Conservation (phyloP, 352 stramenopile genomes). For the Pythium periplocum region DNA sequence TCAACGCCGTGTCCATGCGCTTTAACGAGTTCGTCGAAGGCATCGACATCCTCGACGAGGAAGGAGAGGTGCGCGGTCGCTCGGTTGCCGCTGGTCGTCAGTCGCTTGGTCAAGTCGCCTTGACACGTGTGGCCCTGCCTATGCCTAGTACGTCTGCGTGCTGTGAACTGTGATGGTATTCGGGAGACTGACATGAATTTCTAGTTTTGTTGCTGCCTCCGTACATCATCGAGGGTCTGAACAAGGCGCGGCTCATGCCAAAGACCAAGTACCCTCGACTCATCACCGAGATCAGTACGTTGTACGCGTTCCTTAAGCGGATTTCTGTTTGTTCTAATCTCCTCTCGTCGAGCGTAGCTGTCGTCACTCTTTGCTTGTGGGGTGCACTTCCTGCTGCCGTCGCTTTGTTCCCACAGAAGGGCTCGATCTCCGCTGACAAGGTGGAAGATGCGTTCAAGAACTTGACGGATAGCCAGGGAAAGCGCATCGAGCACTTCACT, state of each 20-base stretch:
- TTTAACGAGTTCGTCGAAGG: constrained; percentile 80
- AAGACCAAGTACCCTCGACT: constrained; percentile 66
- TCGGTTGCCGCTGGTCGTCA: constrained; percentile 74
- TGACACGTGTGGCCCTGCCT: constrained; percentile 72
- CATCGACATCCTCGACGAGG: constrained; percentile 80
- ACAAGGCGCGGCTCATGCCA: constrained; percentile 71
- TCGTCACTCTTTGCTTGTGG: constrained; percentile 77
- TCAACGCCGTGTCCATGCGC: constrained; percentile 87
- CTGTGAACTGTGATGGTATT: no score
- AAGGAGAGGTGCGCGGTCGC: constrained; percentile 71
- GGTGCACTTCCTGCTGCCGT: constrained; percentile 72
- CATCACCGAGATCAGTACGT: constrained; percentile 66
- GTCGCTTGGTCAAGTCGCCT: constrained; percentile 72
- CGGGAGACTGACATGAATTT: no score
- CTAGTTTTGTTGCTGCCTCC: constrained; percentile 61
- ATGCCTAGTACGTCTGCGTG: constrained; percentile 57
- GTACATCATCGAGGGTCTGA: constrained; percentile 76
- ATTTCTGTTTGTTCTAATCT: no score
- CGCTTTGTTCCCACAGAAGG: constrained; percentile 78
- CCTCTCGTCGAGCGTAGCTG: constrained; percentile 9
- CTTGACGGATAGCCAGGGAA: constrained; percentile 47
- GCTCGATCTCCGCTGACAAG: constrained; percentile 53
- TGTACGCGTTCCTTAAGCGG: no score
- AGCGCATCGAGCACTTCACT: constrained; percentile 53
- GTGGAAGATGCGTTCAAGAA: constrained; percentile 63